phyloP scores from a whole-genome alignment of 257 asterid species.

The Lithospermum erythrorhizon region DNA sequence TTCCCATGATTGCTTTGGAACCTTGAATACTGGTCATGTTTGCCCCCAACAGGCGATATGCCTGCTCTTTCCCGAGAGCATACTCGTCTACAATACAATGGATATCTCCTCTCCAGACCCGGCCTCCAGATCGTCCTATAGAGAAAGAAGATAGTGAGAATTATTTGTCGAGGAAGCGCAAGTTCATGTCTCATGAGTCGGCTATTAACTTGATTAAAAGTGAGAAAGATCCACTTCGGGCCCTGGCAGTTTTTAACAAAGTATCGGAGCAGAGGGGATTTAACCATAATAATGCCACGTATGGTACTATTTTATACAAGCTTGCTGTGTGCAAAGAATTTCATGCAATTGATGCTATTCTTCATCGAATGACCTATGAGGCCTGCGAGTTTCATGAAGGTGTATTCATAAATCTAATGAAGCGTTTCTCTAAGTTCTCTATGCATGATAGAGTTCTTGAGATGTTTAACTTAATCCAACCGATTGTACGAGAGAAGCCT shows the following conservation, averaged over 20 bases:
- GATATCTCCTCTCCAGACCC: slow-evolving; percentile 36
- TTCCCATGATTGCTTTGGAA: too few species aligned
- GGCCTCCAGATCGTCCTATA: slow-evolving; percentile 20
- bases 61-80: slow-evolving; percentile 21
- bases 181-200: slow-evolving; percentile 46
- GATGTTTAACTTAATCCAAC: slow-evolving; percentile 52
- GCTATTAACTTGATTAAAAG: slow-evolving; percentile 42
- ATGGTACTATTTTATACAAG: slow-evolving; percentile 61
- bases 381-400: slow-evolving; percentile 87
- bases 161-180: slow-evolving; percentile 29
- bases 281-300: slow-evolving; percentile 65
- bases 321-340: slow-evolving; percentile 60
- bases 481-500: slow-evolving; percentile 62
- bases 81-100: slow-evolving; percentile 33
- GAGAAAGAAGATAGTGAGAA: slow-evolving; percentile 16
- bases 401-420: slow-evolving; percentile 78
- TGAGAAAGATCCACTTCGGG: slow-evolving; percentile 52
- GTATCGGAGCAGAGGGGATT: slow-evolving; percentile 65
- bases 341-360: slow-evolving; percentile 45
- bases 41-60: slow-evolving; percentile 20
- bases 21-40: slow-evolving; percentile 9
- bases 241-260: slow-evolving; percentile 54
- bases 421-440: slow-evolving; percentile 58
- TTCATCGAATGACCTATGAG: slow-evolving; percentile 77
- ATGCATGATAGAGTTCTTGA: slow-evolving; percentile 63